Evolutionary conservation across 139 green algal species (phyloP), one percentile per base, ranked within the genome.

Genomic region (Microglena sp.): DNA sequence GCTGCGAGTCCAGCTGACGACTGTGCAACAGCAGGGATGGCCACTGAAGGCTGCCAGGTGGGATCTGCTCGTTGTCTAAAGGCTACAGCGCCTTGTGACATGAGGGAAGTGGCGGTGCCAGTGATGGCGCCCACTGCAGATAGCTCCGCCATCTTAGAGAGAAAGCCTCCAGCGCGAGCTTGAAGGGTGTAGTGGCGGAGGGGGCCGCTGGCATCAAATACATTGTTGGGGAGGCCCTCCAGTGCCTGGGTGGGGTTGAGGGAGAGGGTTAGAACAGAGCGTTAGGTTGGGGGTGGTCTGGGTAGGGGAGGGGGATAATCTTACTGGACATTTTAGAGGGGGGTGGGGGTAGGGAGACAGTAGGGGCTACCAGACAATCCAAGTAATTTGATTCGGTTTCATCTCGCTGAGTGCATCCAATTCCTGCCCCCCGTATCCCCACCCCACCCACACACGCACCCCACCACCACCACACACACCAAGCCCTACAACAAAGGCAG

Each of bases 81-180:
- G 2, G 67, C 63, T 4, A 90, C 70, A 5, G 77, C 73, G 34
- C 62, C 68, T 2, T 62, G 57, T 4, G 73, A 81, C 2, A 83
- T 56, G 0, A 82, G 59, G 22, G 75, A 73, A 8, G 81, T 90
- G 27, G 72, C 73, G 18, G 67, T 70, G 31, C 82, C 83, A 2
- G 76, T 80, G 33, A 92, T 30, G 8, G 83, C 76, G 60, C 92
- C 92, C 28, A 97, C 86, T 18, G 87, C 88, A 28, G 75, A 84
- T 26, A 98, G 87, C 88, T 98, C 81, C 0, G 85, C 86, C 7
- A 75, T 75, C 74, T 95, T 96, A 15, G 77, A 71, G 22, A 90
- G 77, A 65, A 97, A 91, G 66, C 76, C 77, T 28, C 65, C 75
- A 1, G 79, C 71, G 24, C 93, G 77, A 0, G 70, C 76, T 33